These are phyloP conservation scores for Globisporangium recalcitrans DNA, from an alignment of 352 stramenopile species.

Conservation along the genomic window DNA sequence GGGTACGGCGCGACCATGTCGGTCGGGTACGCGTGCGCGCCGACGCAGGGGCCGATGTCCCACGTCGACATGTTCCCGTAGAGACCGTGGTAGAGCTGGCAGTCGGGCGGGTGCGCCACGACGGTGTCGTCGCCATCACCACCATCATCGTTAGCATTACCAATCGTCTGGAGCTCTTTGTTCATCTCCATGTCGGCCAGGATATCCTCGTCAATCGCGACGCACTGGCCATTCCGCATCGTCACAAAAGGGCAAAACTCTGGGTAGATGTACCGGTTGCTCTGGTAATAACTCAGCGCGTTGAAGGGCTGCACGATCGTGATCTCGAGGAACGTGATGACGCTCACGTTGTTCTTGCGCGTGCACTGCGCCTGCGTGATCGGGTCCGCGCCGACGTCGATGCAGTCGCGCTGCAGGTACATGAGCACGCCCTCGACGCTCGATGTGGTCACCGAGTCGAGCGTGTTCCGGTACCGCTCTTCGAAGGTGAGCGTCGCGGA, in stretches of 20 bases:
- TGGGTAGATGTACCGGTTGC: conserved; percentile 48
- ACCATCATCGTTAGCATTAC: conserved; percentile 19
- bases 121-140: conserved; percentile 12
- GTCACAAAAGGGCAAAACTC: conserved; percentile 69
- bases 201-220: conserved; percentile 24
- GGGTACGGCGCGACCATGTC: conserved; percentile 57
- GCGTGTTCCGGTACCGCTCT: conserved; percentile 36
- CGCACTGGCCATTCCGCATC: conserved; percentile 54
- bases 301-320: conserved; percentile 51
- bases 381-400: conserved; percentile 41
- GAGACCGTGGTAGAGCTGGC: conserved; percentile 61
- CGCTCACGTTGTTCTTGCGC: conserved; percentile 52
- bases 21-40: conserved; percentile 42
- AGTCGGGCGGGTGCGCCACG: conserved; percentile 27
- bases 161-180: conserved; percentile 5
- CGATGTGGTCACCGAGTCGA: conserved; percentile 68
- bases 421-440: conserved; percentile 64
- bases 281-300: conserved; percentile 59
- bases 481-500: conserved; percentile 28
- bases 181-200: not conserved
- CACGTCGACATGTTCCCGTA: conserved; percentile 31
- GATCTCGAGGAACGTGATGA: conserved; percentile 63
- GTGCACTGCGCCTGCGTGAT: conserved; percentile 23
- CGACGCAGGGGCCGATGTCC: conserved; percentile 54
- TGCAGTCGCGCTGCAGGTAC: conserved; percentile 69